phyloP scores from a whole-genome alignment of 306 rosid species.

The Cyclanthera cordifolia region DNA sequence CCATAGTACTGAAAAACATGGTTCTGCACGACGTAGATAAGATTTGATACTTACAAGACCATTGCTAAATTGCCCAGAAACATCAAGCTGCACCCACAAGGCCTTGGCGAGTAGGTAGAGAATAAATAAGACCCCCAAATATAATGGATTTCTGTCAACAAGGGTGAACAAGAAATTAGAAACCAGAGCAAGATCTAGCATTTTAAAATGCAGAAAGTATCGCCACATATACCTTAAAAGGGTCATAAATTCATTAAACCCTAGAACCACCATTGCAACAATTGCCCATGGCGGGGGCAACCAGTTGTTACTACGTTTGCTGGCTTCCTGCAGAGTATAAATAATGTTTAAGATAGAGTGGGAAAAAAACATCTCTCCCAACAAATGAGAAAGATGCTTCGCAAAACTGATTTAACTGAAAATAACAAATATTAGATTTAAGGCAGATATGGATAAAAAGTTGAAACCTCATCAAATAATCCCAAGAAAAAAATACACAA shows the following conservation, averaged over 20 bases:
- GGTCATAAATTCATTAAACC: constrained; percentile 95
- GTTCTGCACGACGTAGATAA: background rate
- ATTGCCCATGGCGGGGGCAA: constrained; percentile 99
- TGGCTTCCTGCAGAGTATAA: constrained; percentile 65
- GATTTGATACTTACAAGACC: constrained; percentile 62
- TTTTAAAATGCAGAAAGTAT: background rate
- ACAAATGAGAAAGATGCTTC: background rate
- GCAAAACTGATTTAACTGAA: background rate
- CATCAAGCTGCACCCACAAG: constrained; percentile 82
- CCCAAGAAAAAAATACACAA: constrained; percentile 1
- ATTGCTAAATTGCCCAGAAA: constrained; percentile 59
- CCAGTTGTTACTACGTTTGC: constrained; percentile 92
- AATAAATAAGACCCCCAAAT: constrained; percentile 59
- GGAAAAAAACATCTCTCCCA: background rate
- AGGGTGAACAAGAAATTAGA: constrained; percentile 20
- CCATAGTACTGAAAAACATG: background rate
- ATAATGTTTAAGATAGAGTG: background rate
- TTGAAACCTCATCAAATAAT: background rate
- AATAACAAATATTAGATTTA: background rate
- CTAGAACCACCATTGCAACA: constrained; percentile 59
- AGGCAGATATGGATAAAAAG: background rate
- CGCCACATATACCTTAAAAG: constrained; percentile 49
- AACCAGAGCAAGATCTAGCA: background rate
- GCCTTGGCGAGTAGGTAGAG: constrained; percentile 64
- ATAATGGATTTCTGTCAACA: constrained; percentile 80